These are phyloP conservation scores for Teunomyces stri DNA, from an alignment of 805 yeast genomes.

Conservation along the genomic window DNA sequence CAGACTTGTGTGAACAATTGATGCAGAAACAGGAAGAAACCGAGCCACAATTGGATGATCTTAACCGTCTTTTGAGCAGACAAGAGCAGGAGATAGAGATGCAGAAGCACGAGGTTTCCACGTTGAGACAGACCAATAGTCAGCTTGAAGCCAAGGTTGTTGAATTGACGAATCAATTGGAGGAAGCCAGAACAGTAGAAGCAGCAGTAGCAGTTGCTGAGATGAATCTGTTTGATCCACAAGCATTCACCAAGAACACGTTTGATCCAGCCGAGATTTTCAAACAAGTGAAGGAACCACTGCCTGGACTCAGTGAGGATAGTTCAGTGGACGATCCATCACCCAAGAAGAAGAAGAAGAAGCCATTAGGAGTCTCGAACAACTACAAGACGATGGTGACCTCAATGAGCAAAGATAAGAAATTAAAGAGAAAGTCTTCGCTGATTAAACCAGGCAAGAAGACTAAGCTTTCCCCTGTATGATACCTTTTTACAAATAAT, in stretches of 20 bases:
- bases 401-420: conserved; percentile 12
- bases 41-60: neutral
- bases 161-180: conserved; percentile 2
- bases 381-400: conserved; percentile 10
- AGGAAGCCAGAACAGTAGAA: neutral
- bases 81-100: conserved; percentile 3
- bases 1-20: neutral
- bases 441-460: conserved; percentile 3
- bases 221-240: conserved; percentile 5
- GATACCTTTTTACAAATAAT: neutral
- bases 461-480: conserved; percentile 1
- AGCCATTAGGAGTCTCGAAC: conserved; percentile 8
- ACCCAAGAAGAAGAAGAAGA: conserved; percentile 3
- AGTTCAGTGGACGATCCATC: neutral
- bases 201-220: conserved; percentile 4
- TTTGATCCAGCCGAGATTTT: conserved; percentile 8
- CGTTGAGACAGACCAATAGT: neutral
- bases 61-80: neutral
- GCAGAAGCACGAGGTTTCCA: neutral
- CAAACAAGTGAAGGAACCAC: conserved; percentile 2
- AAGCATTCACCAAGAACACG: neutral
- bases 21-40: neutral
- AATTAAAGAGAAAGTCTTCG: conserved; percentile 5
- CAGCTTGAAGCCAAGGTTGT: neutral
- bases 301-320: neutral